Evolutionary conservation across 352 stramenopile species (phyloP).

Genomic region (Globisporangium nodosum): DNA sequence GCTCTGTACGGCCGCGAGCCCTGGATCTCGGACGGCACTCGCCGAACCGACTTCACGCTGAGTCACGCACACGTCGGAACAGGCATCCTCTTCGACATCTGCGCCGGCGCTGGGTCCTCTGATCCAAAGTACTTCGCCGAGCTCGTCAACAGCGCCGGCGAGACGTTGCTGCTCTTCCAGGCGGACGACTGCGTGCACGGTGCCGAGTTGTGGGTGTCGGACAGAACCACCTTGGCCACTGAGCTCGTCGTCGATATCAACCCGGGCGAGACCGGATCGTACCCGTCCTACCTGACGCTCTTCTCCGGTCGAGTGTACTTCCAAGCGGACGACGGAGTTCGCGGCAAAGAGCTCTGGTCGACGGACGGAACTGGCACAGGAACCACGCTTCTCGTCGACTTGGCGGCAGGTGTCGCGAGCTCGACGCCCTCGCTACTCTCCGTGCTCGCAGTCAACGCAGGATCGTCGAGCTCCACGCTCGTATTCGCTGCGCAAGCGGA

Average conservation of each 20-base stretch:
- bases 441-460: conserved; percentile 12
- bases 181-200: conserved; percentile 81
- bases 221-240: conserved; percentile 47
- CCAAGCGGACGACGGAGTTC: conserved; percentile 71
- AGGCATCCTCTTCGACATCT: conserved; percentile 59
- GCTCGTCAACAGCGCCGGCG: conserved; percentile 3
- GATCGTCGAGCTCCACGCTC: background rate
- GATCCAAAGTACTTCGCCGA: conserved; percentile 43
- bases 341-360: conserved; percentile 76
- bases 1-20: conserved; percentile 38
- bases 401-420: conserved; percentile 35
- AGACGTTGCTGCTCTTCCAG: conserved; percentile 61
- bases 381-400: conserved; percentile 55
- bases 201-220: conserved; percentile 73
- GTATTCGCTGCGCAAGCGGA: conserved; percentile 36
- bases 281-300: conserved; percentile 44
- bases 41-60: conserved; percentile 21
- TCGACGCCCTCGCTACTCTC: conserved; percentile 39
- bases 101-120: conserved; percentile 31
- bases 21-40: conserved; percentile 49
- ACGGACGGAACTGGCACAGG: conserved; percentile 46
- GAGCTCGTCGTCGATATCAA: conserved; percentile 59
- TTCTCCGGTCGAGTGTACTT: conserved; percentile 59
- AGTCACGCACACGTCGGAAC: conserved; percentile 26
- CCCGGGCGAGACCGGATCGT: conserved; percentile 30